Evolutionary conservation across 177 flowering plant genomes (phyloP), one percentile per base, ranked within the genome.

Genomic region (Vitis hybrid): DNA sequence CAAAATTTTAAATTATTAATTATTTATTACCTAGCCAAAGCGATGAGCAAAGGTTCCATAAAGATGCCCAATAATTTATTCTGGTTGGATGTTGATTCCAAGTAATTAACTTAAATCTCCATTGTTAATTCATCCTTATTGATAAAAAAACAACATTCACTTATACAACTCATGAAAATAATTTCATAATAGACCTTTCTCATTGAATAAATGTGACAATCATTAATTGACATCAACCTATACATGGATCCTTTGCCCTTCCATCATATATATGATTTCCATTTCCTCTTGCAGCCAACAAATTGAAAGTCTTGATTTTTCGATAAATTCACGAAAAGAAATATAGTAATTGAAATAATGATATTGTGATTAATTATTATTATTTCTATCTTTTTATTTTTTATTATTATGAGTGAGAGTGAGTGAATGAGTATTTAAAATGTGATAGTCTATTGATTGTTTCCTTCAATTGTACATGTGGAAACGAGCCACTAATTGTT

Each of bases 51-150:
- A 78, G 92, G 87, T 69, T 86, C 97, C 52, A 70, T 70, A 23
- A 82, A 64, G 76, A 81, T 81, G 70, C 88, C 87, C 50, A 89
- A 85, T 65, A 88, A 84, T 59, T 84, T 91, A 7, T 91, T 89
- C 87, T 80, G 88, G 78, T 86, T 91, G 1, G 94, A 91, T 52
- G 97, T 79, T 3, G 88, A 91, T 62, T 88, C 97, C 51, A 89
- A 91, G 97, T 91, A 85, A 64, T 32, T n/a, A 67, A 34, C 13
- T 32, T 14, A 1, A 19, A 21, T 5, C 45, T 5, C 45, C 8
- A 1, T 0, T 60, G 5, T 65, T 8, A 34, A 52, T 10, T 54
- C 14, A 55, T 64, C 17, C 9, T 15, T 10, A 5, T 11, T 4
- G 11, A 3, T 50, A n/a, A 6, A 11, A 49, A 30, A 8, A 11